Conservation (phyloP, 2,329 filamentous ascomycete species). For the Capronia epimyces region DNA sequence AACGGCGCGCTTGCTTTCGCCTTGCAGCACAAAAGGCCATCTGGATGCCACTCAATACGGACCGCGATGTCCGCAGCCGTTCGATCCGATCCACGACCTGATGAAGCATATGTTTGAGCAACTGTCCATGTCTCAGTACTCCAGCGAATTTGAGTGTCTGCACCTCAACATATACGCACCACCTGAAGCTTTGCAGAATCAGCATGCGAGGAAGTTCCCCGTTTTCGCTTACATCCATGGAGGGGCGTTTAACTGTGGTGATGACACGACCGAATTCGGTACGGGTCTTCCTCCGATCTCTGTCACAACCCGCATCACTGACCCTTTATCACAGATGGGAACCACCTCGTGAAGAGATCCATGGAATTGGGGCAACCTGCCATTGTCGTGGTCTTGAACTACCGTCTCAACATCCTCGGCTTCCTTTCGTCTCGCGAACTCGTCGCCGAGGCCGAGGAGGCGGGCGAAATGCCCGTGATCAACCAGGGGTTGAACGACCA, state of each 20-base stretch:
- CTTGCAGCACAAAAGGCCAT: background rate
- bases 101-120: constrained; percentile 52
- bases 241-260: constrained; percentile 26
- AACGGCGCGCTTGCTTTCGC: background rate
- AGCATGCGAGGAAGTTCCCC: background rate
- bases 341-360: constrained; percentile 3
- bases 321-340: background rate
- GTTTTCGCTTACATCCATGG: constrained; percentile 12
- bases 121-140: background rate
- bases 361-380: constrained; percentile 33
- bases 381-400: constrained; percentile 32
- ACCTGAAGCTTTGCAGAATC: background rate
- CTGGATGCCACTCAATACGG: constrained; percentile 5
- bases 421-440: constrained; percentile 27
- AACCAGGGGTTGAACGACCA: constrained; percentile 44
- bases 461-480: constrained; percentile 20
- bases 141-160: constrained; percentile 6
- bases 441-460: background rate
- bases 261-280: constrained; percentile 27
- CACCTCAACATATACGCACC: constrained; percentile 27
- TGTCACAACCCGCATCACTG: background rate
- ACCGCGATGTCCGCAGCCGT: constrained; percentile 47
- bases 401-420: constrained; percentile 33
- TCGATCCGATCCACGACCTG: constrained; percentile 74
- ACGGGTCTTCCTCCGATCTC: constrained; percentile 30